phyloP scores from a whole-genome alignment of 495 filamentous ascomycete genomes.

The Penicillium tannophilum region DNA sequence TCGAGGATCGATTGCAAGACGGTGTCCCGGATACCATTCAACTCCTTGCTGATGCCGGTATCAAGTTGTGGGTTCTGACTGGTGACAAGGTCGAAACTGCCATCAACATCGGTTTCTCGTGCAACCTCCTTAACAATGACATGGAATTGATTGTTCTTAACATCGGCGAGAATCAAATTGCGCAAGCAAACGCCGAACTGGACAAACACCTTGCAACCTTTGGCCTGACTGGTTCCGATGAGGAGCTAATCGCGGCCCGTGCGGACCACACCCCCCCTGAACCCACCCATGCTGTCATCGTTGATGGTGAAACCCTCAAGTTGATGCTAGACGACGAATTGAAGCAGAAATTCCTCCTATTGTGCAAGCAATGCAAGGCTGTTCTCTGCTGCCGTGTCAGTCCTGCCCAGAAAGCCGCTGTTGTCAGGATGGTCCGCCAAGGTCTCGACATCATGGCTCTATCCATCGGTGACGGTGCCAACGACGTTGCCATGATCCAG shows the following conservation, averaged over 20 bases:
- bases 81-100: conserved; percentile 99
- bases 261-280: conserved; percentile 80
- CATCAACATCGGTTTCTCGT: conserved; percentile 99
- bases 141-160: conserved; percentile 97
- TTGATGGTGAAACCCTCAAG: conserved; percentile 93
- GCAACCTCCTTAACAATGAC: conserved; percentile 94
- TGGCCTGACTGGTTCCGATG: conserved; percentile 80
- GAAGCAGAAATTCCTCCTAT: conserved; percentile 87
- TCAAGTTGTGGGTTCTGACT: conserved; percentile 99
- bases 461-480: conserved; percentile 95
- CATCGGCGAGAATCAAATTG: conserved; percentile 70
- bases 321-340: conserved; percentile 81
- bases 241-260: conserved; percentile 78
- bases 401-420: conserved; percentile 95
- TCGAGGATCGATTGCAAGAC: conserved; percentile 96
- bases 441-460: conserved; percentile 97
- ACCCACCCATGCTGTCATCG: conserved; percentile 92
- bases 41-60: conserved; percentile 88
- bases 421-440: conserved; percentile 91
- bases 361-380: conserved; percentile 97
- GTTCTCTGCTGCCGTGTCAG: conserved; percentile 98
- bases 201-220: conserved; percentile 74
- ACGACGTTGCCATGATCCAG: conserved; percentile 99
- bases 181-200: conserved; percentile 66
- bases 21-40: conserved; percentile 97